Conservation (phyloP, 2,329 filamentous ascomycete species). For the Diaporthe sp. region DNA sequence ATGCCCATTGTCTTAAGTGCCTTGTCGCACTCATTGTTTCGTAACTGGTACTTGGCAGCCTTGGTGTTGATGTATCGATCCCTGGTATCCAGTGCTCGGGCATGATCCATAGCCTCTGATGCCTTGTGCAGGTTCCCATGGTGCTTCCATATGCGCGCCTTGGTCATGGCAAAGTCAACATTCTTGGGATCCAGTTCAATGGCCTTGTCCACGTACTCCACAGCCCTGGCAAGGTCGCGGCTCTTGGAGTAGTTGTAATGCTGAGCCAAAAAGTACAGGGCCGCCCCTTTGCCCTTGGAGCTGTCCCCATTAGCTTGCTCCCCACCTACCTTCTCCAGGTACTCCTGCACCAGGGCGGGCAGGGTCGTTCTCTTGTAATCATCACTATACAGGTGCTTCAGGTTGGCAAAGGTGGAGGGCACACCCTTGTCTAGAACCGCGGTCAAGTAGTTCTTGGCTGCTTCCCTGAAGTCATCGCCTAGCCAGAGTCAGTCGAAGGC, state of each 20-base stretch:
- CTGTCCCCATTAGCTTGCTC: conserved; percentile 59
- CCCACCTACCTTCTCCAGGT: conserved; percentile 70
- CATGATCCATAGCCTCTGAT: conserved; percentile 88
- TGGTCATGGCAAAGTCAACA: conserved; percentile 95
- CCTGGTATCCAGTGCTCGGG: conserved; percentile 86
- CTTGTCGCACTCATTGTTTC: conserved; percentile 90
- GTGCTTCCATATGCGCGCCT: conserved; percentile 95
- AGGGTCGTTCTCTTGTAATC: conserved; percentile 82
- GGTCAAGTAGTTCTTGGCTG: conserved; percentile 84
- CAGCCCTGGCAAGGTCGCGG: conserved; percentile 85
- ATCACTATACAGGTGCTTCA: conserved; percentile 92
- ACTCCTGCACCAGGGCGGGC: conserved; percentile 82
- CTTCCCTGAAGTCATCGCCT: conserved; percentile 84
- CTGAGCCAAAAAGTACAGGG: conserved; percentile 93
- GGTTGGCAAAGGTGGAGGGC: conserved; percentile 95
- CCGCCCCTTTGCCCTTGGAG: conserved; percentile 79
- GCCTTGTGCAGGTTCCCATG: conserved; percentile 84
- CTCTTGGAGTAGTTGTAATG: conserved; percentile 96
- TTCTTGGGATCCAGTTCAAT: conserved; percentile 84
- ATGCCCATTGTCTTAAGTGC: conserved; percentile 91
- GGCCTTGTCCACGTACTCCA: conserved; percentile 85
- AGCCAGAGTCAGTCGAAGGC: conserved; percentile 41
- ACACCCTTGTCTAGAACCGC: conserved; percentile 93
- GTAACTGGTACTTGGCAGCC: conserved; percentile 94
- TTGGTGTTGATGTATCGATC: conserved; percentile 99